phyloP scores from a whole-genome alignment of 441 rosid genomes.

The Croton setiger region DNA sequence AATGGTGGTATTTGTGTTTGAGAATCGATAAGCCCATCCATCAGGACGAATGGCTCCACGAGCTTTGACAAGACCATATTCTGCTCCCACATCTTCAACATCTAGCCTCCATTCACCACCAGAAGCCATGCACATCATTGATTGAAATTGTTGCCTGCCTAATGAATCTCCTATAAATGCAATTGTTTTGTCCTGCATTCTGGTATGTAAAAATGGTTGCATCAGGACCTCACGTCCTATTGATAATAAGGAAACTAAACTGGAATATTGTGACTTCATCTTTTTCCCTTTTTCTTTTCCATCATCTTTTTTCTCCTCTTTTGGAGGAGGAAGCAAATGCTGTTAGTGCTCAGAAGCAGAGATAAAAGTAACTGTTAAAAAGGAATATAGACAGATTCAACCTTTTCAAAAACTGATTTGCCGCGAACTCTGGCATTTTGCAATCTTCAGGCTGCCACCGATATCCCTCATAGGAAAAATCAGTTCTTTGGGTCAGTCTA shows the following conservation, averaged over 20 bases:
- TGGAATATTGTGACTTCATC: background rate
- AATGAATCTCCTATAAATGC: constrained; percentile 46
- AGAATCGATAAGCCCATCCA: constrained; percentile 43
- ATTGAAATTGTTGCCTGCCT: constrained; percentile 45
- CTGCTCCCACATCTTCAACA: constrained; percentile 33
- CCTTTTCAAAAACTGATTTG: constrained; percentile 64
- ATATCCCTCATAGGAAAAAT: constrained; percentile 68
- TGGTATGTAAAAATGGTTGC: constrained; percentile 24
- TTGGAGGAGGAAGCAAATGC: background rate
- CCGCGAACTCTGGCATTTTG: constrained; percentile 56
- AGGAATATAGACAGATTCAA: constrained; percentile 13
- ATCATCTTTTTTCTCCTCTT: background rate
- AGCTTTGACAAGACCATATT: constrained; percentile 29
- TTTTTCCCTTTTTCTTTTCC: background rate
- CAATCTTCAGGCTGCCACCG: constrained; percentile 80
- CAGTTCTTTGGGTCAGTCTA: constrained; percentile 63
- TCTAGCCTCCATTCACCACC: constrained; percentile 31
- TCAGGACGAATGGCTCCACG: constrained; percentile 32
- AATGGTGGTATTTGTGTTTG: constrained; percentile 39
- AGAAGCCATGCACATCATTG: constrained; percentile 43
- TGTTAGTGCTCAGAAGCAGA: background rate
- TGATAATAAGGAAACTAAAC: background rate
- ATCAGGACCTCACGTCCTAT: background rate
- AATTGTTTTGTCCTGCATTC: constrained; percentile 44
- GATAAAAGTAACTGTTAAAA: background rate